Base-by-base conservation (phyloP, 805 yeast species). In the Kodamaea hsintzibuensis region DNA sequence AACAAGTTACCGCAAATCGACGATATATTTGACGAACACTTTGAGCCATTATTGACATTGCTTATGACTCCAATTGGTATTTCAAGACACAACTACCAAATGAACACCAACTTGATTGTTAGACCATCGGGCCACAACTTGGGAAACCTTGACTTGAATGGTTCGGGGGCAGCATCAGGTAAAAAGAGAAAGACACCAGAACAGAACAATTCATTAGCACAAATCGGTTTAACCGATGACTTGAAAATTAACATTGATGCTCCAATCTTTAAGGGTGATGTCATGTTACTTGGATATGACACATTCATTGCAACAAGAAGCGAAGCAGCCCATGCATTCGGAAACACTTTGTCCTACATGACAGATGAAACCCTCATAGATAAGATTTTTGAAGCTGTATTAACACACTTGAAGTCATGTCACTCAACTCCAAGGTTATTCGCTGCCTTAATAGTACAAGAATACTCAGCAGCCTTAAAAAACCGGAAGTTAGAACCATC, bases 51-150 rank as follows among this genome's bases (percentile, higher is more conserved):
- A 55, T 70, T 88, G 51, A 81, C 84, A 13, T 74, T 95, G 44
- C 65, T 91, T 45, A 86, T 90, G 86, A 93, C 98, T 0, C 99
- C 99, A 2, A 88, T 95, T 55, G 99, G 99, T 56, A 84, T 91
- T 52, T 88, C 96, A 3, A 84, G 98, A 58, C 89, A 87, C 66
- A 89, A 86, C 61, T 95, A 90, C 68, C 82, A 84, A 35, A 90
- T 95, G 97, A 85, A 89, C 59, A 75, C 88, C 0, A 73, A 78
- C n/a, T 77, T 84, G 49, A 82, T 95, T 42, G 73, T 93, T 64
- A 83, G 89, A 58, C 96, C 98, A 0, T 88, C 96, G 10, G 96
- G 95, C 1, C 65, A 78, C 61, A 50, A 67, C 77, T 33, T 65
- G 59, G 64, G 71, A 60, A 3, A 59, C 13, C 39, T 60, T 19